Evolutionary conservation across 2,329 filamentous ascomycete genomes (phyloP).

Genomic region (Colletotrichum navitas): DNA sequence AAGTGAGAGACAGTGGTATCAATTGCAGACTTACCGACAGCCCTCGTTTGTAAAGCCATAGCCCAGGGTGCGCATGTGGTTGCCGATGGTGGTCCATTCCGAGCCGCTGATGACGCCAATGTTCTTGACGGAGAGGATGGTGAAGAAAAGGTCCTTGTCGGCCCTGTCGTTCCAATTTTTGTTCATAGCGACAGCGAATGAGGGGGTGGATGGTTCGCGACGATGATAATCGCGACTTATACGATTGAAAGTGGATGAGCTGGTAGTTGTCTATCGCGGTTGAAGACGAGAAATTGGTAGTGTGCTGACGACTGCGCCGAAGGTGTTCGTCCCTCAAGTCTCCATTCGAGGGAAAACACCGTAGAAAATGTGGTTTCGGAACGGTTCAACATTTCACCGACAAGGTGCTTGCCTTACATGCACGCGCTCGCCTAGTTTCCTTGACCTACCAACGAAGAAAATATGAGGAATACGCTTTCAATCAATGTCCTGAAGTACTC

Average conservation of each 20-base stretch:
- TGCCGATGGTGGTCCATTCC: conserved; percentile 73
- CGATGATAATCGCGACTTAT: conserved; percentile 32
- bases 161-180: conserved; percentile 73
- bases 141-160: conserved; percentile 74
- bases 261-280: conserved; percentile 15
- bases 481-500: fast-evolving
- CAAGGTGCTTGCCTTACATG: not conserved
- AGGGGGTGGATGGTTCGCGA: conserved; percentile 35
- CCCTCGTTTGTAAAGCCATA: conserved; percentile 75
- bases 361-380: conserved; percentile 22
- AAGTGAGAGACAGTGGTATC: conserved; percentile 12
- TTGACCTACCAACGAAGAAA: not conserved
- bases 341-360: conserved; percentile 43
- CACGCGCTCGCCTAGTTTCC: not conserved
- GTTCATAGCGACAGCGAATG: conserved; percentile 58
- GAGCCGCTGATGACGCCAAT: conserved; percentile 72
- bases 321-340: conserved; percentile 15
- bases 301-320: conserved; percentile 26
- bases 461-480: fast-evolving
- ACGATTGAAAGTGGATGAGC: conserved; percentile 27
- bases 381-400: conserved; percentile 37
- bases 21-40: conserved; percentile 65
- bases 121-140: conserved; percentile 72
- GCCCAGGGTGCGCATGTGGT: conserved; percentile 69
- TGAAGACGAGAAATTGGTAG: conserved; percentile 26